A percentile compares a stretch with the other conserved stretches of the same genome.
Conservation (phyloP, 192 early-diverging fungal genomes). For the Mortierella antarctica region DNA sequence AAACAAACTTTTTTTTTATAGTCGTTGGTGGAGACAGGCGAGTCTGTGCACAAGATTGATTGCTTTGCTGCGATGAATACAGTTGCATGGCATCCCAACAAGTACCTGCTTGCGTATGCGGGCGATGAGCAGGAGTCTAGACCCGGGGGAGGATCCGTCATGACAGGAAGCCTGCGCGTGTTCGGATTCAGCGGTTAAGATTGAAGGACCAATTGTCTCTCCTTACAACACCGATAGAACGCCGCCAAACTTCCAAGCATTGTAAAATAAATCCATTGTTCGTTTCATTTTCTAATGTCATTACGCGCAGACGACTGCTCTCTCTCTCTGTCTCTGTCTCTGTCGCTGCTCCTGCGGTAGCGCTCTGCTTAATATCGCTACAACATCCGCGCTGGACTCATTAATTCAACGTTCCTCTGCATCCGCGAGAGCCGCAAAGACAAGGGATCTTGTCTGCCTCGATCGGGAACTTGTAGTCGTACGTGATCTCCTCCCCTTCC, state of each 20-base stretch:
- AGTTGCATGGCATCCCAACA: constrained; percentile 83
- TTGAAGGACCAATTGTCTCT: background rate
- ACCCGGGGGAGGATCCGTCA: constrained; percentile 29
- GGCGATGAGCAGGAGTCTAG: constrained; percentile 70
- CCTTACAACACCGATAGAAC: no score
- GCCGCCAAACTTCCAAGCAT: no score
- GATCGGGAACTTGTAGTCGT: constrained; percentile 97
- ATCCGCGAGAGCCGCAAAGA: constrained; percentile 87
- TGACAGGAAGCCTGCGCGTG: constrained; percentile 61
- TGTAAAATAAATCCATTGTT: no score
- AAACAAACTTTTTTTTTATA: constrained; percentile 30
- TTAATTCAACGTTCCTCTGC: constrained; percentile 84
- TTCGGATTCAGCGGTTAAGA: constrained; percentile 53
- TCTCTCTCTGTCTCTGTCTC: background rate
- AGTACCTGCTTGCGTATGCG: constrained; percentile 82
- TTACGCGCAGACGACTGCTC: no score
- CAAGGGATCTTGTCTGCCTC: constrained; percentile 99
- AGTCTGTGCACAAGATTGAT: constrained; percentile 74
- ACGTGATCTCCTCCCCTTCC: constrained; percentile 97
- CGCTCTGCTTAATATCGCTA: no score
- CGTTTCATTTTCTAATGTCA: no score
- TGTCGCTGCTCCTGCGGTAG: no score
- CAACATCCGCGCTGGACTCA: background rate
- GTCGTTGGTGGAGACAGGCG: constrained; percentile 79
- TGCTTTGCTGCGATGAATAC: constrained; percentile 77